These are phyloP conservation scores for Emydomyces testavorans DNA, from an alignment of 2,329 filamentous ascomycete genomes.

Conservation along the genomic window DNA sequence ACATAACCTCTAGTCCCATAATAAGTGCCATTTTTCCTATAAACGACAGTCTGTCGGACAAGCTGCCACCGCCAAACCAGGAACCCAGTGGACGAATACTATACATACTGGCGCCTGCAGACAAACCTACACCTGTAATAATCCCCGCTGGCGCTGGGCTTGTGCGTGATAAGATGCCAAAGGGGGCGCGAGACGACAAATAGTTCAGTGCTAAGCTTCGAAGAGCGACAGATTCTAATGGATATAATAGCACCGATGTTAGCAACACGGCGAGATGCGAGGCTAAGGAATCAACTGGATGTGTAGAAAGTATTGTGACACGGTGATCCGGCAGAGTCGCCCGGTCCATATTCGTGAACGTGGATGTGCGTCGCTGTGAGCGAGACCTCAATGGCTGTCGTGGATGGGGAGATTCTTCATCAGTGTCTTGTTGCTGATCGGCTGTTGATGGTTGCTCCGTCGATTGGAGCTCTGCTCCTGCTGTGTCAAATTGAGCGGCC, in stretches of 20 bases:
- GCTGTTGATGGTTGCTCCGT: conserved; percentile 4
- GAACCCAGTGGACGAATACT: conserved; percentile 25
- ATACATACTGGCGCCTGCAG: conserved; percentile 9
- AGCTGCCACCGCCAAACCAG: conserved; percentile 29
- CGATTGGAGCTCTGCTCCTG: not conserved
- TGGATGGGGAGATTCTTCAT: conserved; percentile 12
- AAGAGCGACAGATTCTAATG: conserved; percentile 32
- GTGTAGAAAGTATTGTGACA: conserved; percentile 34
- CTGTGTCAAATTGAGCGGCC: not conserved
- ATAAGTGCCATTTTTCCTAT: conserved; percentile 29
- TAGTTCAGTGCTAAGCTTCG: conserved; percentile 32
- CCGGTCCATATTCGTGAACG: not conserved
- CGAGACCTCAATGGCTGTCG: conserved; percentile 16
- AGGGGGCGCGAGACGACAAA: conserved; percentile 23
- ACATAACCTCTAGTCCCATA: conserved; percentile 28
- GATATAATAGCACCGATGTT: conserved; percentile 30
- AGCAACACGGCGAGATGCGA: conserved; percentile 32
- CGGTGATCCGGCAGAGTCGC: conserved; percentile 24
- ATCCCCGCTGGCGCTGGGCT: not conserved
- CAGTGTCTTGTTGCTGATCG: conserved; percentile 3
- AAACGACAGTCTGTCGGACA: conserved; percentile 26
- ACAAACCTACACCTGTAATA: conserved; percentile 13
- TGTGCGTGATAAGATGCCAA: not conserved
- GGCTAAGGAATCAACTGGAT: conserved; percentile 33
- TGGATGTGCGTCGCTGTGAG: conserved; percentile 15